Evolutionary conservation across 768 basidiomycete species (phyloP).

Genomic region (Arthromyces matolae): DNA sequence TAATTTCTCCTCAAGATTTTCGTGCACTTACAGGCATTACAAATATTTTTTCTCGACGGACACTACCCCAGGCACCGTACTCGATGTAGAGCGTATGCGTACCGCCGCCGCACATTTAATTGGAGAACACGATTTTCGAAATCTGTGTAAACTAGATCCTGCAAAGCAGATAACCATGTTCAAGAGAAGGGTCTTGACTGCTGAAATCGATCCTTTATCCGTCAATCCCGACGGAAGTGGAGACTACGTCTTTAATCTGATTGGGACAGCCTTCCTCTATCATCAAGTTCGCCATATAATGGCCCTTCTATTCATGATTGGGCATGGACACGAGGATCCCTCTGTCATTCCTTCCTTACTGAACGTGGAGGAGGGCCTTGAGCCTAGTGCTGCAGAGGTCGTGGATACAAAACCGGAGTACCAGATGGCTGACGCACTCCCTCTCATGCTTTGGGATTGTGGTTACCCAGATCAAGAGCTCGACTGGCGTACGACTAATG

Average conservation of each 20-base stretch:
- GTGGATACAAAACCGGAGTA: constrained; percentile 82
- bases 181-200: constrained; percentile 60
- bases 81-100: constrained; percentile 75
- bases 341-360: constrained; percentile 68
- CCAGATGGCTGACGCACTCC: constrained; percentile 89
- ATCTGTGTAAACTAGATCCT: constrained; percentile 91
- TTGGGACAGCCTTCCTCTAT: constrained; percentile 88
- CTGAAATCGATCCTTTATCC: constrained; percentile 53
- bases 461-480: constrained; percentile 64
- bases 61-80: constrained; percentile 28
- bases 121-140: constrained; percentile 94
- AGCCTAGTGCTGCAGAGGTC: constrained; percentile 38
- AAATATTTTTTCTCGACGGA: constrained; percentile 89
- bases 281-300: constrained; percentile 97
- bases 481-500: constrained; percentile 57
- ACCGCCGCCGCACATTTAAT: constrained; percentile 66
- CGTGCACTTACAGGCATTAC: constrained; percentile 87
- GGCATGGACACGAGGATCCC: constrained; percentile 72
- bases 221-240: constrained; percentile 22
- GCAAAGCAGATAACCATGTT: constrained; percentile 88
- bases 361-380: constrained; percentile 55
- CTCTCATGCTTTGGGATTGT: constrained; percentile 91
- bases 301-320: constrained; percentile 86
- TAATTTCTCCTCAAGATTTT: constrained; percentile 84
- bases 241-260: constrained; percentile 76